Evolutionary conservation across 768 basidiomycete genomes (phyloP), one percentile per base, ranked within the genome.

Genomic region (Rhodotorula sphaerocarpa): DNA sequence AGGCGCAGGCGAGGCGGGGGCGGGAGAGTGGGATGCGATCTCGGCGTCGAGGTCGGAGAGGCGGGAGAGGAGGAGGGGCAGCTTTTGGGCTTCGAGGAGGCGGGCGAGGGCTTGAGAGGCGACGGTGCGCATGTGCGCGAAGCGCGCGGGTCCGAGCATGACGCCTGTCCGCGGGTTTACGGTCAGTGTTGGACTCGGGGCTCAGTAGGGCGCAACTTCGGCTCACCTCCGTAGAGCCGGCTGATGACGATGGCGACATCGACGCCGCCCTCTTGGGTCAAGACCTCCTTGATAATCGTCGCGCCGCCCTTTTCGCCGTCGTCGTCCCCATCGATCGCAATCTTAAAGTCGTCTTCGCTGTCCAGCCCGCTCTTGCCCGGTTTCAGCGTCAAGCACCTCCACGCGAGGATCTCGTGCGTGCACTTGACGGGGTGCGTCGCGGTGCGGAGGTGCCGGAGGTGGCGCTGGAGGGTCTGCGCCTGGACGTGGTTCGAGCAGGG

Each of bases 241-340:
- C 82, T 84, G 43, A 89, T 85, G 63, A 89, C 79, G 16, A 90
- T 84, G 6, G 86, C 85, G 14, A 84, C 86, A 73, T 90, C 88
- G 31, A 89, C 79, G 23, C 84, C 79, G 3, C 82, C 84, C 64
- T 83, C 79, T n/a, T 78, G 76, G 70, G 82, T 79, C 85, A 91
- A 86, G 18, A 82, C 80, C 67, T 80, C 82, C 66, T 86, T 73
- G 33, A 87, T 78, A 63, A 79, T 80, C 21, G 76, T 78, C 31
- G 85, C 84, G 33, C 81, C 87, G 79, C 82, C 85, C 67, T 80
- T 80, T 75, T 90, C 89, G 7, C 84, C 86, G 53, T 88, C 89
- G 69, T 91, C 89, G 48, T 83, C 82, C 68, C 77, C 80, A 3
- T 83, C 86, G 7, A 79, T 78, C 62, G 76, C 74, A 31, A 88